Evolutionary conservation across 2,329 filamentous ascomycete genomes (phyloP), one percentile per base, ranked within the genome.

Genomic region (Huntiella omanensis): DNA sequence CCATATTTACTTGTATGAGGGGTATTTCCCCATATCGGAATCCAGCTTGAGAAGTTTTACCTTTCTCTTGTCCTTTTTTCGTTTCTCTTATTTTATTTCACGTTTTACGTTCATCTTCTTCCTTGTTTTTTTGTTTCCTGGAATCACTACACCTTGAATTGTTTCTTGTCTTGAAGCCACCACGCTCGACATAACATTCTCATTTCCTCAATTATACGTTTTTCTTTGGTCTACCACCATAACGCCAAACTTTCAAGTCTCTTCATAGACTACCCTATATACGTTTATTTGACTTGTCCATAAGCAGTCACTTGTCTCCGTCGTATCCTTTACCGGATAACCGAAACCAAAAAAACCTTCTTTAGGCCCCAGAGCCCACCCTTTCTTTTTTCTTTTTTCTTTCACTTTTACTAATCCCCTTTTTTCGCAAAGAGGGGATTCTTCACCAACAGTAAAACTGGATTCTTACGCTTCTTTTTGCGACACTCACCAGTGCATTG

Each of bases 401-500:
- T 43, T 16, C 43, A 32, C 33, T 35, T 13, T 32, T 36, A 34
- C 28, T 46, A 33, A 32, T 49, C 43, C 36, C 44, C 44, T 47
- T 49, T 49, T 49, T 41, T 37, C 44, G 35, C 32, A 43, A 46
- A 49, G 43, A 44, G 43, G 40, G 41, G 40, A 33, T 13, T 47
- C 35, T n/a, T 16, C 43, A 13, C 32, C 39, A 28, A 38, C 37
- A 35, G 44, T 44, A 49, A 49, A 46, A 32, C 40, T 49, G 40
- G 48, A 46, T 46, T 36, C 37, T 19, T 49, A 42, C 33, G 40
- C 11, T 19, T 34, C 40, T 36, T 15, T 43, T 40, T 49, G 35
- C 41, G 28, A 43, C 39, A 46, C 44, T 41, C 28, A 40, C 22
- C 48, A 43, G 48, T 46, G 48, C 40, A 43, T 40, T 35, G 34